These are phyloP conservation scores for Amyloporia xantha DNA, from an alignment of 768 basidiomycete species.

Conservation along the genomic window DNA sequence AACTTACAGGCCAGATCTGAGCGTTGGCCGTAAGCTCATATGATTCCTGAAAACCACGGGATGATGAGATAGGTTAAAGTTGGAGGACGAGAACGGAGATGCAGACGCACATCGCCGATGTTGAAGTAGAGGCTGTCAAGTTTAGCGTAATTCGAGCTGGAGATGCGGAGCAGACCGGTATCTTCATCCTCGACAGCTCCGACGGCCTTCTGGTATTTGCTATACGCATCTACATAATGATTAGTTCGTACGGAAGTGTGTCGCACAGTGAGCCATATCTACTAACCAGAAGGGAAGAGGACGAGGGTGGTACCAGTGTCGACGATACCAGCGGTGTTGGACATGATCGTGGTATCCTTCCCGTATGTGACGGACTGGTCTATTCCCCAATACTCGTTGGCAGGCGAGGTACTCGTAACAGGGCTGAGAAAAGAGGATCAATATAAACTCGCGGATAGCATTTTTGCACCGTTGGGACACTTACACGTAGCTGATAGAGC, in stretches of 20 bases:
- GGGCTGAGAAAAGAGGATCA: constrained; percentile 14
- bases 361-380: constrained; percentile 29
- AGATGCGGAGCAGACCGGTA: constrained; percentile 20
- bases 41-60: constrained; percentile 4
- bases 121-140: constrained; percentile 20
- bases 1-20: constrained; percentile 25
- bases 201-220: constrained; percentile 17
- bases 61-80: not conserved
- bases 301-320: constrained; percentile 34
- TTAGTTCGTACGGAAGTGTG: not conserved
- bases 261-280: not conserved
- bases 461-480: not conserved
- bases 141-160: constrained; percentile 12
- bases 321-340: constrained; percentile 26
- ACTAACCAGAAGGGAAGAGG: constrained; percentile 24
- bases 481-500: constrained; percentile 24
- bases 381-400: constrained; percentile 29
- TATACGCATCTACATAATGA: constrained; percentile 17
- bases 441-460: not conserved
- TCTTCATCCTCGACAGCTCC: constrained; percentile 19
- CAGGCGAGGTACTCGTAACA: constrained; percentile 27
- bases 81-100: too few relatives aligned
- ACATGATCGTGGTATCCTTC: constrained; percentile 20
- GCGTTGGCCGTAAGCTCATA: constrained; percentile 25
- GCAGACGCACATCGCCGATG: constrained; percentile 16